Base-by-base conservation (phyloP, 73 alveolate genomes). In the Paraurostyla sp. region DNA sequence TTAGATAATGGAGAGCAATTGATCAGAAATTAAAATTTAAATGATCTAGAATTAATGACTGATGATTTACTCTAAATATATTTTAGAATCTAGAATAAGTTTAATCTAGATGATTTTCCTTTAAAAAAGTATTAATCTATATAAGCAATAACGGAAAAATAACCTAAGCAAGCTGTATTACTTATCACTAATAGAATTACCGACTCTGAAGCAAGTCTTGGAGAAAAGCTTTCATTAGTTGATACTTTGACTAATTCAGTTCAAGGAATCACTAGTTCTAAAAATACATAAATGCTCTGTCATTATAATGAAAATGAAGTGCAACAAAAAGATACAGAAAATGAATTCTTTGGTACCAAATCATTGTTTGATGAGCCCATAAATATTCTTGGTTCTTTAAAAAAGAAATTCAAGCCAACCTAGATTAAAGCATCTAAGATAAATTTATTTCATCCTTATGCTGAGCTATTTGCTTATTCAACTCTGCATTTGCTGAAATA, bases 321-420 rank as follows among this genome's bases (percentile, higher is more conserved):
- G 30, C 36, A n/a, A 56, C 36, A 56, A n/a, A 9, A 25, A 56
- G 30, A 56, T 7, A 7, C 7, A 56, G 80, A 62, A 36, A 62
- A 62, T 25, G 80, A 29, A 32, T 62, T 62, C 80, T 62, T 62
- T 22, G 9, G 30, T 11, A 62, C 80, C 16, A 7, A 9, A 36
- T 62, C 80, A 9, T 7, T 62, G 29, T 62, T 62, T 25, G 80
- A 62, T 36, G 9, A 29, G 27, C 80, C 80, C 15, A 62, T 62
- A 50, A 7, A 32, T 13, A 25, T 62, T 23, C 52, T 62, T 6
- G 80, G 80, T 15, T 22, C 80, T 7, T 22, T 62, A 29, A 62
- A 62, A 62, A 4, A 50, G 4, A 62, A 32, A n/a, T 22, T 62
- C 15, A 32, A 29, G 22, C 48, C n/a, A 29, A 25, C 51, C 16